These are phyloP conservation scores for Castanospermum australe DNA, from an alignment of 306 rosid genomes.

Conservation along the genomic window DNA sequence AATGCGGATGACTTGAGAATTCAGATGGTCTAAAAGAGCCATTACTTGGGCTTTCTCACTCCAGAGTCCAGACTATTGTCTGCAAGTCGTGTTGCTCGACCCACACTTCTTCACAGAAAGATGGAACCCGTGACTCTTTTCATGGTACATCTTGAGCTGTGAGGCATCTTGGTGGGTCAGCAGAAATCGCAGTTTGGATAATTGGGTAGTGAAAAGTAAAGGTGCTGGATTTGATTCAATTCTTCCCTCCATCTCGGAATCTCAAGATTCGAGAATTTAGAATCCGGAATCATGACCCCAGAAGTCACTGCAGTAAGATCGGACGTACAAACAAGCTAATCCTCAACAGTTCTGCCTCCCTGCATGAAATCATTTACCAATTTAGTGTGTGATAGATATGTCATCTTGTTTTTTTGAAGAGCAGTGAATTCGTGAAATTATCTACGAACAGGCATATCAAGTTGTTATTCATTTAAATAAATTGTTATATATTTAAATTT, in stretches of 20 bases:
- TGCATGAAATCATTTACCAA: no score
- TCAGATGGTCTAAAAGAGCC: slow-evolving; percentile 32
- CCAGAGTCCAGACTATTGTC: background rate
- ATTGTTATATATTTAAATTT: no score
- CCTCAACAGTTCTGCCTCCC: slow-evolving; percentile 19
- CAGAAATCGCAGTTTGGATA: slow-evolving; percentile 6
- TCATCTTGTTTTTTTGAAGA: no score
- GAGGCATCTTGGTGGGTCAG: slow-evolving; percentile 39
- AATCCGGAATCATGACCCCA: slow-evolving; percentile 18
- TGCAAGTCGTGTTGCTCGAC: slow-evolving; percentile 17
- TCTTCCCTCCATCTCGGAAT: slow-evolving; percentile 32
- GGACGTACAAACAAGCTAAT: slow-evolving; percentile 28
- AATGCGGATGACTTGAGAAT: slow-evolving; percentile 15
- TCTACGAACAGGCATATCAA: no score
- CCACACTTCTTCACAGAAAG: slow-evolving; percentile 35
- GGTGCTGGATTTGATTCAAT: background rate
- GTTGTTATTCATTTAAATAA: no score
- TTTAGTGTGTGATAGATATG: no score
- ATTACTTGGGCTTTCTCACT: slow-evolving; percentile 5
- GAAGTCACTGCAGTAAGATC: slow-evolving; percentile 25
- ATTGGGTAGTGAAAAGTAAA: slow-evolving; percentile 10
- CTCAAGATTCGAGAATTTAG: slow-evolving; percentile 21
- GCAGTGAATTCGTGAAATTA: no score
- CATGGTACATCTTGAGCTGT: slow-evolving; percentile 48
- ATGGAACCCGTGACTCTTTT: slow-evolving; percentile 51